Percentiles rank a stretch among this genome's conserved stretches.
Conservation (phyloP, 495 filamentous ascomycete genomes). For the Polyplosphaeria fusca region DNA sequence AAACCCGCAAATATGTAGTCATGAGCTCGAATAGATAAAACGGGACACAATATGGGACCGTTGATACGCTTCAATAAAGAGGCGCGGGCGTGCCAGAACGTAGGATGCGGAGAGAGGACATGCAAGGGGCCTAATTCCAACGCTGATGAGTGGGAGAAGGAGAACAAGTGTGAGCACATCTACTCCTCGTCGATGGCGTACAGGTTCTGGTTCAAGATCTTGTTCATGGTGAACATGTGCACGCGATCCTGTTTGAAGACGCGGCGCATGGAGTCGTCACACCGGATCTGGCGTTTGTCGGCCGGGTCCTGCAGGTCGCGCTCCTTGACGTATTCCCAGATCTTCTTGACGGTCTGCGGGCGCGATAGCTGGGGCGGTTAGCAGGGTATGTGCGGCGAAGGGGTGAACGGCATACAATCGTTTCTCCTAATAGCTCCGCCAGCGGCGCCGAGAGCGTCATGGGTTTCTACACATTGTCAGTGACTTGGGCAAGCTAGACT, state of each 20-base stretch:
- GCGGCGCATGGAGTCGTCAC: conserved; percentile 82
- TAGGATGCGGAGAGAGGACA: too few species aligned
- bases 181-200: conserved; percentile 57
- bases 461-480: conserved; percentile 53
- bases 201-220: conserved; percentile 66
- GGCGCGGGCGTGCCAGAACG: too few species aligned
- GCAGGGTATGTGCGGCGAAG: neutral
- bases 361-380: conserved; percentile 65
- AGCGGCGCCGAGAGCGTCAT: conserved; percentile 64
- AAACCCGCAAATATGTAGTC: too few species aligned
- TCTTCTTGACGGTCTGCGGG: conserved; percentile 89
- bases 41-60: too few species aligned
- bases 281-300: conserved; percentile 87
- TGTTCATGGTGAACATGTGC: conserved; percentile 99
- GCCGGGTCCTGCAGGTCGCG: conserved; percentile 83
- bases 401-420: conserved; percentile 39
- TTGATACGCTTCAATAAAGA: too few species aligned
- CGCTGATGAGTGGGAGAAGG: too few species aligned
- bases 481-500: too few species aligned
- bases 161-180: too few species aligned
- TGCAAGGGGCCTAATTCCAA: too few species aligned
- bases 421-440: conserved; percentile 57
- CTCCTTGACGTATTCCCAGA: conserved; percentile 90
- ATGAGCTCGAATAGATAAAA: too few species aligned
- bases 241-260: conserved; percentile 89